Evolutionary conservation across 1,139 yeast genomes (phyloP), one percentile per base, ranked within the genome.

Genomic region (Yarrowia galli): DNA sequence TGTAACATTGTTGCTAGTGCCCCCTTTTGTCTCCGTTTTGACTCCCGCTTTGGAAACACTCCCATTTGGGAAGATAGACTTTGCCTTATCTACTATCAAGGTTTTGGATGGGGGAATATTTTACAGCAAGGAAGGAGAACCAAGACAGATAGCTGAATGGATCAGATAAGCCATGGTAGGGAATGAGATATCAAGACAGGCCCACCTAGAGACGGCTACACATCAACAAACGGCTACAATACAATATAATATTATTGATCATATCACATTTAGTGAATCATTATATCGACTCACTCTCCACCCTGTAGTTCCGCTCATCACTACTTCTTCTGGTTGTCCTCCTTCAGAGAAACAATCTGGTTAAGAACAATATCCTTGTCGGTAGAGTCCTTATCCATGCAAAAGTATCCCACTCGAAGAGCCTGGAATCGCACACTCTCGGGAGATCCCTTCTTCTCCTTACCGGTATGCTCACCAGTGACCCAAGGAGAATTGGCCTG

Each of bases 401-500:
- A 89, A 85, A 93, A 96, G 80, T 95, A 95, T 32, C 99, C 99
- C 67, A 92, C 95, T 80, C 99, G 89, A 79, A 96, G 85, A 38
- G 97, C 99, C 81, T 96, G 99, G 91, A 96, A 96, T 78, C 99
- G 86, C 45, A 91, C 91, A n/a, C 96, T 87, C 78, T 95, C 96
- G 22, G 86, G 83, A 43, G 90, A 88, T 63, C 85, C 81, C 61
- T 81, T 80, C 35, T 84, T 85, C 70, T 89, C 89, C 69, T 86
- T 85, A 18, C 88, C 85, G 68, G 85, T 81, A 46, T 78, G 70
- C 51, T 68, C 69, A 9, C 73, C 74, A 53, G 87, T 87, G 74
- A 88, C 88, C 87, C 95, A 86, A 67, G 98, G 98, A 25, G 95
- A 88, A 71, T 85, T 87, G 68, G 80, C 78, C 73, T 86, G 81